Evolutionary conservation across 768 basidiomycete species (phyloP).

Genomic region (Cyclocybe aegerita): DNA sequence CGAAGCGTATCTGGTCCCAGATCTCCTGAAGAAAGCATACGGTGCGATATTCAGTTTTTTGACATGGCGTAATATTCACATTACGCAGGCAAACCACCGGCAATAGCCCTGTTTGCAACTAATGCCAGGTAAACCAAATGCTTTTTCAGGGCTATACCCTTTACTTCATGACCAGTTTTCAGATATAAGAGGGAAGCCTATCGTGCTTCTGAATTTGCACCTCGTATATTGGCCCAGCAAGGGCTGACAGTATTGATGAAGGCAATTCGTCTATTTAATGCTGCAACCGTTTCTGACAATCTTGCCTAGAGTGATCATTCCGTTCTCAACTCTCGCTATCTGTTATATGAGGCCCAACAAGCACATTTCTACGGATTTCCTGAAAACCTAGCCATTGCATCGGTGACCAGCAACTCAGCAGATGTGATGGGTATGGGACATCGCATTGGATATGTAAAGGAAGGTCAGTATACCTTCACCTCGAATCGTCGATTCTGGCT

Average conservation of each 20-base stretch:
- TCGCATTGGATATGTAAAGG: constrained; percentile 75
- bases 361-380: constrained; percentile 81
- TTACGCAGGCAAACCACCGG: constrained; percentile 59
- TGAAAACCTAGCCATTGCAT: constrained; percentile 63
- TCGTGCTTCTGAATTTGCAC: constrained; percentile 77
- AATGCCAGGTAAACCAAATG: constrained; percentile 29
- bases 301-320: constrained; percentile 62
- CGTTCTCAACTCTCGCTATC: constrained; percentile 64
- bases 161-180: not conserved
- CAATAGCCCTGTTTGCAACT: constrained; percentile 76
- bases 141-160: not conserved
- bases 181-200: constrained; percentile 84
- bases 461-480: constrained; percentile 39
- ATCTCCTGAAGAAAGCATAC: constrained; percentile 67
- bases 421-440: constrained; percentile 74
- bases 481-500: not conserved
- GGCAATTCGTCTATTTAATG: constrained; percentile 30
- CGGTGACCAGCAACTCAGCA: constrained; percentile 76
- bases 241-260: constrained; percentile 77
- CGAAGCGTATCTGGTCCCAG: constrained; percentile 82
- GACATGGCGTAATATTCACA: not conserved
- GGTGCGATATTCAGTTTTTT: constrained; percentile 35
- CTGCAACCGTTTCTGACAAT: not conserved
- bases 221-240: constrained; percentile 67
- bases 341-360: constrained; percentile 84